These are phyloP conservation scores for Hymenoscyphus linearis DNA, from an alignment of 2,329 filamentous ascomycete genomes.

Conservation along the genomic window DNA sequence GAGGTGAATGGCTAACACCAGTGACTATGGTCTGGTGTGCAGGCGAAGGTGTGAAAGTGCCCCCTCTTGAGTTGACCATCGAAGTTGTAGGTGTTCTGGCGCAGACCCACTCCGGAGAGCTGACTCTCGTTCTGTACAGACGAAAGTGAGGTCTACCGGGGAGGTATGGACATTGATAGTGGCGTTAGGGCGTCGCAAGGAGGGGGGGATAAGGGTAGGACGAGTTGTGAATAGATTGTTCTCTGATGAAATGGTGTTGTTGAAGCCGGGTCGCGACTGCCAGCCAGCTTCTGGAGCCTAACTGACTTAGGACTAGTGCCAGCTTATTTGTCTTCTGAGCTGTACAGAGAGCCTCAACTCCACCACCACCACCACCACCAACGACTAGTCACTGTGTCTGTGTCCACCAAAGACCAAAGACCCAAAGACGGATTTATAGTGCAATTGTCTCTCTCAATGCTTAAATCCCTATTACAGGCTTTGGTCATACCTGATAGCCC, in stretches of 20 bases:
- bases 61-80: slow-evolving; percentile 35
- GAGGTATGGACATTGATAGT: slow-evolving; percentile 28
- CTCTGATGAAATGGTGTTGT: slow-evolving; percentile 1
- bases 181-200: slow-evolving; percentile 6
- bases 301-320: not conserved
- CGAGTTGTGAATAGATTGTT: slow-evolving; percentile 1
- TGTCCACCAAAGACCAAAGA: no score
- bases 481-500: not conserved
- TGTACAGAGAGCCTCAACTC: no score
- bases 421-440: no score
- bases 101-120: slow-evolving; percentile 33
- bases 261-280: not conserved
- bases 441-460: not conserved
- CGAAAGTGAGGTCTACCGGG: slow-evolving; percentile 32
- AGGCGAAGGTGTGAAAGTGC: slow-evolving; percentile 34
- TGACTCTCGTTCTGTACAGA: slow-evolving; percentile 31
- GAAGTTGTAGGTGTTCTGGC: slow-evolving; percentile 32
- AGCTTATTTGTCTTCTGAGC: not conserved
- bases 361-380: no score
- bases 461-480: not conserved
- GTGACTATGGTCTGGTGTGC: slow-evolving; percentile 33
- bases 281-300: not conserved
- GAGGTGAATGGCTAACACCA: slow-evolving; percentile 33
- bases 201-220: not conserved
- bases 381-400: no score